These are phyloP conservation scores for Chrysoporthe austroafricana DNA, from an alignment of 2,329 filamentous ascomycete genomes.

Conservation along the genomic window DNA sequence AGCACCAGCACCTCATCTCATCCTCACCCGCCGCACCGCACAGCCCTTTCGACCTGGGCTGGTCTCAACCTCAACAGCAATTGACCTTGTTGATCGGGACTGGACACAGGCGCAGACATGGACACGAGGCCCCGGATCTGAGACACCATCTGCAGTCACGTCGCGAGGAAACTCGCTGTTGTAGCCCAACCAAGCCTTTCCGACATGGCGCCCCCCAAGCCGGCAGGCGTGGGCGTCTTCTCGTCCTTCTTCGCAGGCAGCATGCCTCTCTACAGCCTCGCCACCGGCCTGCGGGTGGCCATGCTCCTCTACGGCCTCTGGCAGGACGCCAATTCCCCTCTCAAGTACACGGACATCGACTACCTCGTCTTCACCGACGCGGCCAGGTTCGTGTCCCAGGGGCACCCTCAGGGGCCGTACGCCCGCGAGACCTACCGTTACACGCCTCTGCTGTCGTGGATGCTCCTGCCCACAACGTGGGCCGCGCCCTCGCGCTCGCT, in stretches of 20 bases:
- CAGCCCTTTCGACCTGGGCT: not conserved
- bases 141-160: not conserved
- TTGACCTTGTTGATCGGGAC: not conserved
- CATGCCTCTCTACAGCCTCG: conserved; percentile 57
- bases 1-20: not conserved
- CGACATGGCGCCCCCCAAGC: conserved; percentile 13
- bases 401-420: conserved; percentile 70
- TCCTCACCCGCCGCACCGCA: not conserved
- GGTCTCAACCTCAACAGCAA: not conserved
- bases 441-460: conserved; percentile 90
- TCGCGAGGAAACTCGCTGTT: too few relatives aligned
- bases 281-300: conserved; percentile 67
- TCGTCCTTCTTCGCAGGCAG: conserved; percentile 43
- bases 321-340: conserved; percentile 87
- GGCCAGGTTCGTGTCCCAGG: conserved; percentile 72
- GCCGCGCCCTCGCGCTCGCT: conserved; percentile 35
- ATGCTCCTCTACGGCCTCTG: conserved; percentile 88
- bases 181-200: not conserved
- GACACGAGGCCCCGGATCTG: not conserved
- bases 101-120: not conserved
- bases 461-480: conserved; percentile 79
- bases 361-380: conserved; percentile 98
- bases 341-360: conserved; percentile 99
- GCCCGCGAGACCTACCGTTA: conserved; percentile 93
- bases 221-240: conserved; percentile 23